Base-by-base conservation (phyloP, 805 yeast species). In the Sugiyamaella mastotermitis region DNA sequence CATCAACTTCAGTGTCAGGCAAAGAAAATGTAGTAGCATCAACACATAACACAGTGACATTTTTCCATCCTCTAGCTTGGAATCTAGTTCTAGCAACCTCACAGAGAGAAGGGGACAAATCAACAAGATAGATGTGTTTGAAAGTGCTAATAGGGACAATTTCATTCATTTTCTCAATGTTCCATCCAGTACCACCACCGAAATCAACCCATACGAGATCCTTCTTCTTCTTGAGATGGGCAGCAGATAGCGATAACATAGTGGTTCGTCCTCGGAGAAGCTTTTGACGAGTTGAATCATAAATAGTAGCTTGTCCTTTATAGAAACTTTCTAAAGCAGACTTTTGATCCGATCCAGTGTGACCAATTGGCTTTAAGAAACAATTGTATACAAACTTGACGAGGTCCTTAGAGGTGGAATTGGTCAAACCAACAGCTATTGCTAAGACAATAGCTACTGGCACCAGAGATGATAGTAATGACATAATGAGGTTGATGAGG, bases 171-270 rank as follows among this genome's bases (percentile, higher is more conserved):
- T 71, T 69, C 59, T 83, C 92, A 51, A 83, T 79, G 61, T 83
- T 83, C 59, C 77, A 69, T 33, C 94, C 94, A 4, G 94, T 83
- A 17, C 94, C 94, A 22, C 94, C 94, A 35, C 94, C 94, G 52
- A 84, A 72, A 31, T 55, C 60, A 23, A 55, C 49, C 60, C 60
- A 55, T 20, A 55, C 52, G 15, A 53, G 46, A 32, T 49, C 47
- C 9, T 44, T 39, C 19, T 57, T 58, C 37, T 62, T 65, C 24
- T 54, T 53, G 25, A 80, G 59, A 56, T 82, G 87, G 18, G 79
- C 57, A 21, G 65, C 68, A 1, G 83, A 82, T 42, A 81, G 56
- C 14, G 38, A 66, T 39, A 82, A 64, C 40, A 84, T 78, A 40
- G 70, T 71, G 51, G 74, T 76, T 50, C 94, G 69, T 15, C 94